Evolutionary conservation across 768 basidiomycete genomes (phyloP).

Genomic region (Suillus tomentosus): DNA sequence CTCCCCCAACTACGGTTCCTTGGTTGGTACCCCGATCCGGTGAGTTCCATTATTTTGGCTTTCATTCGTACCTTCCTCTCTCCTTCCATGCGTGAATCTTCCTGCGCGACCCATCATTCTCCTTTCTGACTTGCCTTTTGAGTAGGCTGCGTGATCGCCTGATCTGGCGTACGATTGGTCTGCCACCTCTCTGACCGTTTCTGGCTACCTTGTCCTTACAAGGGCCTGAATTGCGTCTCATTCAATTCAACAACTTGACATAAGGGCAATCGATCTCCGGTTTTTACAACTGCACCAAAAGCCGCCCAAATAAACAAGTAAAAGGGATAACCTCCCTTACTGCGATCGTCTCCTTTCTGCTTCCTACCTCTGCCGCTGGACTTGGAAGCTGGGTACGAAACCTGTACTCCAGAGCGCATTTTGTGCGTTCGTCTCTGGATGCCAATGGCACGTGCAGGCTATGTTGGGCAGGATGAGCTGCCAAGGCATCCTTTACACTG

Average conservation of each 20-base stretch:
- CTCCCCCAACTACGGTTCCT: slow-evolving; percentile 11
- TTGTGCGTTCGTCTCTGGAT: background rate
- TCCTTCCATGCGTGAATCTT: slow-evolving; percentile 7
- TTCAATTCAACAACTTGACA: slow-evolving; percentile 2
- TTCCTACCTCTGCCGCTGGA: slow-evolving; percentile 4
- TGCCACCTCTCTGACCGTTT: slow-evolving; percentile 7
- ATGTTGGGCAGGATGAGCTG: slow-evolving; percentile 21
- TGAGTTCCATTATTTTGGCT: slow-evolving; percentile 11
- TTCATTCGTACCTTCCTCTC: slow-evolving; percentile 8
- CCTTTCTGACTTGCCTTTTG: slow-evolving; percentile 5
- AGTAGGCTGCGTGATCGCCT: background rate
- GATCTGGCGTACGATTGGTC: slow-evolving; percentile 1
- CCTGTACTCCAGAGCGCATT: background rate
- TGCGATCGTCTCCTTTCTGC: slow-evolving; percentile 1
- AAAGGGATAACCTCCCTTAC: slow-evolving; percentile 3
- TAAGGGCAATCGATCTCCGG: slow-evolving; percentile 3
- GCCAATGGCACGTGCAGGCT: slow-evolving; percentile 28
- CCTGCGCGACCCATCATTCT: slow-evolving; percentile 5
- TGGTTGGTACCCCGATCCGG: slow-evolving; percentile 10
- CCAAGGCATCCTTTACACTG: slow-evolving; percentile 27
- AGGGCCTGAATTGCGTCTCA: background rate
- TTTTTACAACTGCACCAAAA: slow-evolving; percentile 4
- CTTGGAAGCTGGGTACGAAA: background rate
- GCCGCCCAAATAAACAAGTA: slow-evolving; percentile 6
- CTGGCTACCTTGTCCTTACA: slow-evolving; percentile 6